Percentiles rank a stretch among this genome's conserved stretches.
These are phyloP conservation scores for Rhizoclosmatium sp. DNA, from an alignment of 192 early-diverging fungal species.

Conservation along the genomic window DNA sequence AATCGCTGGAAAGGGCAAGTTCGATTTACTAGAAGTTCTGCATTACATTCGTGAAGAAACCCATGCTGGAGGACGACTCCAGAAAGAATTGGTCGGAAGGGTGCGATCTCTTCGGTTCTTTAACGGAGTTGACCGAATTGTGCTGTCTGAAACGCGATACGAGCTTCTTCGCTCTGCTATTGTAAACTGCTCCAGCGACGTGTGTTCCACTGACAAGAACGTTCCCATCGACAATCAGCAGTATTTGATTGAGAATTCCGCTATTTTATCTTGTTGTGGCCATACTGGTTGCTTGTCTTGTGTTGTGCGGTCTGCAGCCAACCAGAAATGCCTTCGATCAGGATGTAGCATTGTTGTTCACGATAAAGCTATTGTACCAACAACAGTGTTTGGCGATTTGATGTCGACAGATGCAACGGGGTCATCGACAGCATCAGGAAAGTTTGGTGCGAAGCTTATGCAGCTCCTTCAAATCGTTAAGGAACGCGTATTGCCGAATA, in stretches of 20 bases:
- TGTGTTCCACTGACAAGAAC: conserved; percentile 9
- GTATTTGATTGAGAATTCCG: conserved; percentile 34
- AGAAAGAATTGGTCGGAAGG: conserved; percentile 48
- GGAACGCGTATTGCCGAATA: conserved; percentile 15
- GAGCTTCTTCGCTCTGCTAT: conserved; percentile 16
- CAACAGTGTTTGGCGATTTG: conserved; percentile 28
- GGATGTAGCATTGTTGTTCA: conserved; percentile 50
- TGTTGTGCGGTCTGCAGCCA: conserved; percentile 31
- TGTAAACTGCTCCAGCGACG: conserved; percentile 5
- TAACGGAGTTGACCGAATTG: conserved; percentile 36
- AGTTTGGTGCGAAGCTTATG: conserved; percentile 48
- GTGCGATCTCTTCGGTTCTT: conserved; percentile 56
- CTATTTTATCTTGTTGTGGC: conserved; percentile 56
- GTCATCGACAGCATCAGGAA: conserved; percentile 13
- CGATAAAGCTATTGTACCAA: conserved; percentile 41
- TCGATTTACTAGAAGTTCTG: conserved; percentile 38
- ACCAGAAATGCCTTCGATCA: conserved; percentile 39
- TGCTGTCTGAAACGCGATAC: conserved; percentile 22
- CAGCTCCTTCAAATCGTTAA: conserved; percentile 36
- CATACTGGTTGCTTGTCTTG: conserved; percentile 52
- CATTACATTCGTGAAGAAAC: conserved; percentile 47
- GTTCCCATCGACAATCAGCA: background rate
- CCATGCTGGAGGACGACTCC: conserved; percentile 35
- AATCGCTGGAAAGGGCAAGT: conserved; percentile 15
- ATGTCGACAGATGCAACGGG: background rate